Conservation (phyloP, 495 filamentous ascomycete species). For the Hamigera avellanea region DNA sequence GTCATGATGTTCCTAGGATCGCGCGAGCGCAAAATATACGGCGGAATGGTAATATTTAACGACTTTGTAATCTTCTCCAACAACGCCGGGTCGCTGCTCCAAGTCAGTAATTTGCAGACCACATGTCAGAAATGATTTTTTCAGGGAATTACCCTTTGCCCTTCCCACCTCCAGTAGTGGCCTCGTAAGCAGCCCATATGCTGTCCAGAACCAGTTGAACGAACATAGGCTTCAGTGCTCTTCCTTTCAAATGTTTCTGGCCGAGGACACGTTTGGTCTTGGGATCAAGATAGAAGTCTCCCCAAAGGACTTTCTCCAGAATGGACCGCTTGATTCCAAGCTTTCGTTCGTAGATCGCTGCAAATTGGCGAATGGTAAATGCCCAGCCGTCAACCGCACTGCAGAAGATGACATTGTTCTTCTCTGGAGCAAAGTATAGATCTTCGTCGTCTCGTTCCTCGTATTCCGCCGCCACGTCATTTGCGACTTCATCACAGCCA, state of each 20-base stretch:
- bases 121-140: slow-evolving; percentile 8
- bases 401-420: slow-evolving; percentile 97
- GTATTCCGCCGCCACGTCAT: slow-evolving; percentile 44
- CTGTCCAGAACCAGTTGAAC: slow-evolving; percentile 93
- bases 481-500: slow-evolving; percentile 28
- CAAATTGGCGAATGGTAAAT: slow-evolving; percentile 92
- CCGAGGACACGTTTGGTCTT: slow-evolving; percentile 91
- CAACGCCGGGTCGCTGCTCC: slow-evolving; percentile 57
- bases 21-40: slow-evolving; percentile 72
- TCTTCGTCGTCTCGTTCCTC: slow-evolving; percentile 94
- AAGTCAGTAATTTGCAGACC: slow-evolving; percentile 17
- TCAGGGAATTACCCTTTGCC: slow-evolving; percentile 60
- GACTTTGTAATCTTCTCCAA: slow-evolving; percentile 94
- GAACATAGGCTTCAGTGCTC: slow-evolving; percentile 90
- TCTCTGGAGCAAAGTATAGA: slow-evolving; percentile 95
- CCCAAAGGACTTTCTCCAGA: slow-evolving; percentile 94
- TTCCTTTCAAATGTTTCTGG: slow-evolving; percentile 85
- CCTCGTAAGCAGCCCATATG: slow-evolving; percentile 94
- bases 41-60: slow-evolving; percentile 67
- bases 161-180: slow-evolving; percentile 69
- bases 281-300: slow-evolving; percentile 91
- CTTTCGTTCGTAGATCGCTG: slow-evolving; percentile 89
- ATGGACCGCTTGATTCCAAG: slow-evolving; percentile 85
- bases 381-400: slow-evolving; percentile 98
- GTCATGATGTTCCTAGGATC: slow-evolving; percentile 77